phyloP scores from a whole-genome alignment of 495 filamentous ascomycete species.

The Podospora bellae-mahoneyi region DNA sequence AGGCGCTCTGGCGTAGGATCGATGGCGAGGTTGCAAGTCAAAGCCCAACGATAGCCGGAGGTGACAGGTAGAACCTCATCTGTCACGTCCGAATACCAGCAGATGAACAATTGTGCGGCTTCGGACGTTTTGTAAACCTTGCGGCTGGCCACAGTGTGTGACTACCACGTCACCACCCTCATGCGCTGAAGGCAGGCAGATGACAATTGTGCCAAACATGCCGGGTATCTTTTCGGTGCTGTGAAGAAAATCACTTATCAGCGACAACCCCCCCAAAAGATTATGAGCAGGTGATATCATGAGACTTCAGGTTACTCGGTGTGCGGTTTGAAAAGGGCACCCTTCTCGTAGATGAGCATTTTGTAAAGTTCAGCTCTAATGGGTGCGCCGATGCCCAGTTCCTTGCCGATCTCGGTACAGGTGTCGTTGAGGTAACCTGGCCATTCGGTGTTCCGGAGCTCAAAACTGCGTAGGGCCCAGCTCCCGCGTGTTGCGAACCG shows the following conservation, averaged over 20 bases:
- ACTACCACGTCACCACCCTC: constrained; percentile 50
- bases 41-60: constrained; percentile 50
- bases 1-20: constrained; percentile 17
- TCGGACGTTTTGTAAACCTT: constrained; percentile 39
- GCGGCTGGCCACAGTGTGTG: constrained; percentile 35
- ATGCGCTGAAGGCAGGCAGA: constrained; percentile 53
- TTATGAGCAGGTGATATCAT: too few relatives aligned
- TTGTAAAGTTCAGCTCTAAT: constrained; percentile 51
- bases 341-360: constrained; percentile 54
- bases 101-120: constrained; percentile 37
- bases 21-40: constrained; percentile 54
- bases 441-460: too few relatives aligned
- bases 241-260: too few relatives aligned
- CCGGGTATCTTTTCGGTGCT: constrained; percentile 49
- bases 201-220: constrained; percentile 57
- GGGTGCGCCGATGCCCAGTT: not conserved
- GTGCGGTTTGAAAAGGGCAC: constrained; percentile 52
- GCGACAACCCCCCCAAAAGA: too few relatives aligned
- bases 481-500: too few relatives aligned
- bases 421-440: too few relatives aligned
- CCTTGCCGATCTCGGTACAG: too few relatives aligned
- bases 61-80: constrained; percentile 52
- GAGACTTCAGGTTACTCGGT: constrained; percentile 29
- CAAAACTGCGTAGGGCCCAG: too few relatives aligned
- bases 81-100: constrained; percentile 54